Percentiles rank a stretch among this genome's conserved stretches.
Evolutionary conservation across 2,329 filamentous ascomycete genomes (phyloP).

Genomic region (Didymella arachidicola): DNA sequence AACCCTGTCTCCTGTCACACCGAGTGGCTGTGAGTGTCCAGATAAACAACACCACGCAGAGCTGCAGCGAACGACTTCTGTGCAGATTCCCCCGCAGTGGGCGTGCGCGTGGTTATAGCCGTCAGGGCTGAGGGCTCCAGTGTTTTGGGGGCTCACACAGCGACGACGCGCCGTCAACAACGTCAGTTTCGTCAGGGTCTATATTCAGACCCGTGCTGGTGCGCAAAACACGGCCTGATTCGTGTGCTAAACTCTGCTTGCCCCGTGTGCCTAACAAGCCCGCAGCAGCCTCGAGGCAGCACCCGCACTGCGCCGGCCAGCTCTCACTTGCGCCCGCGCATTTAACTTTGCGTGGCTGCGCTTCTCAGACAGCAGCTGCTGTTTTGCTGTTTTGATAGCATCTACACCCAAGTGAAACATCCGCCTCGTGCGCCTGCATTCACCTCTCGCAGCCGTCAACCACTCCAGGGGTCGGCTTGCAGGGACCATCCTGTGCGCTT

Average conservation of each 20-base stretch:
- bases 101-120: conserved; percentile 15
- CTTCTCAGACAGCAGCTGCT: conserved; percentile 9
- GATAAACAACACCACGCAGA: conserved; percentile 14
- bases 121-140: neutral
- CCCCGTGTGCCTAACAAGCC: conserved; percentile 14
- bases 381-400: conserved; percentile 26
- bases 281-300: conserved; percentile 20
- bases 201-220: conserved; percentile 1
- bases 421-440: conserved; percentile 21
- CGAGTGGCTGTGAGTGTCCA: conserved; percentile 11
- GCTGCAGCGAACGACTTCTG: conserved; percentile 12
- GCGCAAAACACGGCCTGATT: conserved; percentile 13
- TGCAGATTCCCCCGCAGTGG: conserved; percentile 17
- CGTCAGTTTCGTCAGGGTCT: conserved; percentile 14
- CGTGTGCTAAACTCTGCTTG: conserved; percentile 18
- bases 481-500: conserved; percentile 22
- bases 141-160: neutral
- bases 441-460: conserved; percentile 9
- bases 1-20: conserved; percentile 18
- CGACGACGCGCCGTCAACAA: conserved; percentile 4
- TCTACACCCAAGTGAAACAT: conserved; percentile 22
- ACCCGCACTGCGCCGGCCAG: neutral
- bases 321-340: neutral
- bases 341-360: conserved; percentile 22
- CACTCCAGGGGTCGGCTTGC: conserved; percentile 15